Base-by-base conservation (phyloP, 495 filamentous ascomycete genomes). In the Hyphodiscus hymeniophilus region DNA sequence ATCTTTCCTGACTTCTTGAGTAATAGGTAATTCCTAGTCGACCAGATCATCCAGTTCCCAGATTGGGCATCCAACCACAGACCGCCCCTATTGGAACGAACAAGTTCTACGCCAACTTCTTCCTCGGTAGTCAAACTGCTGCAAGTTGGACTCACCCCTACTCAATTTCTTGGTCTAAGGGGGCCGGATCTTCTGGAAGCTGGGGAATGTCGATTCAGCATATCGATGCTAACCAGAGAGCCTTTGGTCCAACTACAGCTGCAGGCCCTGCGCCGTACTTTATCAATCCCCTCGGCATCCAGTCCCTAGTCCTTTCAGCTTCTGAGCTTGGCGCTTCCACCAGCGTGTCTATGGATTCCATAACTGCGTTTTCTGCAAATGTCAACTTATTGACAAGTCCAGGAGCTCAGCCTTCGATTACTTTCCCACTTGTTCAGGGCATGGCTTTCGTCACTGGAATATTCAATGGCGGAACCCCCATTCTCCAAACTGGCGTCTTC, bases 41-140 rank as follows among this genome's bases (percentile, higher is more conserved):
- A 6, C 52, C 60, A n/a, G 62, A 68, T 46, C 68, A 74, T 46
- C 70, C 70, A 0, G 61, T 68, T 11, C 57, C 64, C 20, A 60
- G 67, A 13, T 52, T 61, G 13, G 68, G 64, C 21, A 67, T 69
- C 47, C 48, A 35, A 40, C 33, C 68, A 45, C 66, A 76, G 16
- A 62, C 65, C 2, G 63, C 57, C 1, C 84, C 84, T 0, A 73
- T 87, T 51, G 68, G 76, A 42, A 92, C 89, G 11, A 94, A 96
- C 60, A 96, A 95, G 57, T 98, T 95, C 63, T 95, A 95, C 58
- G 80, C 80, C 43, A 94, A 94, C 40, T 80, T 95, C 53, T 92
- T 91, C 58, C 68, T 96, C 2, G 88, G 82, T 3, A 74, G 64
- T 38, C 89, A 94, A 62, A 75, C 67, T 3, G 74, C 76, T 31